Conservation (phyloP, 495 filamentous ascomycete species). For the Talaromyces trachyspermus region DNA sequence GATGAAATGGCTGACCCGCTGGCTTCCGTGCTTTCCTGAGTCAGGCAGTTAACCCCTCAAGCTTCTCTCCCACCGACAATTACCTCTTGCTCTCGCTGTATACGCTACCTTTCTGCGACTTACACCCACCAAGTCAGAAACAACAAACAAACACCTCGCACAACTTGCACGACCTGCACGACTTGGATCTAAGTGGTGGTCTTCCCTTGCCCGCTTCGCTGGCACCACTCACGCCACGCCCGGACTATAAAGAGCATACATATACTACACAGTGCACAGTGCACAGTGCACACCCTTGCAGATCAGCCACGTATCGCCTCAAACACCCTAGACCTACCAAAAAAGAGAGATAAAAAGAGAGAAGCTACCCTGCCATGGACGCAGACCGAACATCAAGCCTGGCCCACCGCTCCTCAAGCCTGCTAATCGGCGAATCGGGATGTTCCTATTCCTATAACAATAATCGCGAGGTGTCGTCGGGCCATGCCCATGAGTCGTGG, state of each 20-base stretch:
- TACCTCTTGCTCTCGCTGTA: no score
- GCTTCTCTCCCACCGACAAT: no score
- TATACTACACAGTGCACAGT: no score
- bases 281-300: slow-evolving; percentile 1
- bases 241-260: background rate
- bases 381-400: background rate
- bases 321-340: background rate
- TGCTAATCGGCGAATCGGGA: slow-evolving; percentile 4
- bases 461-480: background rate
- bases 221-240: background rate
- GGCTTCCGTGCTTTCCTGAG: no score
- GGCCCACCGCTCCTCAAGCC: slow-evolving; percentile 7
- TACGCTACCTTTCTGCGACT: no score
- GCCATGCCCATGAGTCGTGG: slow-evolving; percentile 23
- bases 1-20: no score
- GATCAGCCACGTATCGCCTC: background rate
- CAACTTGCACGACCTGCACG: no score
- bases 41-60: no score
- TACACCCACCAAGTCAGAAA: no score
- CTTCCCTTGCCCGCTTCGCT: background rate
- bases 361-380: no score
- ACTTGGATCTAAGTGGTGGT: no score
- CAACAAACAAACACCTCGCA: no score
- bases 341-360: background rate
- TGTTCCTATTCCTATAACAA: background rate